Conservation (phyloP, 768 basidiomycete species). For the Pleurotus cornucopiae region DNA sequence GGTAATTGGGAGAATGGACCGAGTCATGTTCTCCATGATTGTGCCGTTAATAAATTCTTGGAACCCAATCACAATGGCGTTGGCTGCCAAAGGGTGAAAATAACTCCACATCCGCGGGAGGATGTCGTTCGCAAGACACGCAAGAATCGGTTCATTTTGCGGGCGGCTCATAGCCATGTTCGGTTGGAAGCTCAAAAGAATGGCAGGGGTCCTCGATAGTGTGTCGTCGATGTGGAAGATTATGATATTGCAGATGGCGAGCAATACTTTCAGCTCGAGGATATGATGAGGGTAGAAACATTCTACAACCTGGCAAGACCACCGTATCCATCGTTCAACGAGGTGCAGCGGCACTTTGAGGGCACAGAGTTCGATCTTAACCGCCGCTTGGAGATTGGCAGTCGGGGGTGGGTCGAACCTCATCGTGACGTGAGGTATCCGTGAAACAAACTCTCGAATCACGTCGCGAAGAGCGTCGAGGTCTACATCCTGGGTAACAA, state of each 20-base stretch:
- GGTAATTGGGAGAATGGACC: neutral
- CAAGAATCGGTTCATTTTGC: neutral
- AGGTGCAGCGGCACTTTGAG: neutral
- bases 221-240: slow-evolving; percentile 2
- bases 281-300: neutral
- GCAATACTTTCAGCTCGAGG: neutral
- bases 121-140: neutral
- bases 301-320: slow-evolving; percentile 1
- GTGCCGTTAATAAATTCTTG: neutral
- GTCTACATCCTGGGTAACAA: too few species aligned
- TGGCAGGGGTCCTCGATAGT: neutral
- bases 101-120: neutral
- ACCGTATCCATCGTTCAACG: neutral
- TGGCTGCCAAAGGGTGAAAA: neutral
- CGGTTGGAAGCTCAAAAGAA: neutral
- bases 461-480: neutral
- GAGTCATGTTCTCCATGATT: neutral
- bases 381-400: neutral
- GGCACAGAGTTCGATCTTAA: neutral
- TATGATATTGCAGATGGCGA: slow-evolving; percentile 4
- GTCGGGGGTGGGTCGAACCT: neutral
- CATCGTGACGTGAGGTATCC: neutral
- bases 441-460: neutral
- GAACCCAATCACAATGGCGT: neutral
- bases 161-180: neutral